A percentile compares a stretch with the other conserved stretches of the same genome.
phyloP scores from a whole-genome alignment of 495 filamentous ascomycete species.

The Xylaria bambusicola region DNA sequence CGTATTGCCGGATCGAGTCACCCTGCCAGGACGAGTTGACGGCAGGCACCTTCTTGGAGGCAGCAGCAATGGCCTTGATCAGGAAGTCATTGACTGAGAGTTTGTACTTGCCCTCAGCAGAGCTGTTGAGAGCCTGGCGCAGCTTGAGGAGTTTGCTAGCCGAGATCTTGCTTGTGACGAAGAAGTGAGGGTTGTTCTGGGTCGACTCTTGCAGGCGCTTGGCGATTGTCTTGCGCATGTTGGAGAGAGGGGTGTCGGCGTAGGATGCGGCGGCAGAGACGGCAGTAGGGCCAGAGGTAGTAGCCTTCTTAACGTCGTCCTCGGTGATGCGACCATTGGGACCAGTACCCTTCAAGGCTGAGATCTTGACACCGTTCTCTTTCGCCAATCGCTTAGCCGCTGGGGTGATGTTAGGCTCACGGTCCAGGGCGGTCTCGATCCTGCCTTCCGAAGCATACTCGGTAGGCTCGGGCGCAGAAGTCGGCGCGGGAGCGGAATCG shows the following conservation, averaged over 20 bases:
- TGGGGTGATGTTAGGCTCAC: slow-evolving; percentile 70
- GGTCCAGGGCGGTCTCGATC: slow-evolving; percentile 80
- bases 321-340: slow-evolving; percentile 86
- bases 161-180: slow-evolving; percentile 83
- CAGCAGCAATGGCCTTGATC: slow-evolving; percentile 89
- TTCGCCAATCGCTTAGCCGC: slow-evolving; percentile 78
- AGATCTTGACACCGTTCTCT: slow-evolving; percentile 81
- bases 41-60: slow-evolving; percentile 87
- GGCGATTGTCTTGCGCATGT: slow-evolving; percentile 99
- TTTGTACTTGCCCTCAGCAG: slow-evolving; percentile 91
- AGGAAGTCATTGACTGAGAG: slow-evolving; percentile 99
- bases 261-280: slow-evolving; percentile 65
- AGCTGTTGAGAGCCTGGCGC: slow-evolving; percentile 87
- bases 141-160: slow-evolving; percentile 95
- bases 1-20: slow-evolving; percentile 89
- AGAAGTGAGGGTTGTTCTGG: slow-evolving; percentile 96
- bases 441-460: slow-evolving; percentile 77
- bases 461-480: slow-evolving; percentile 58
- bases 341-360: slow-evolving; percentile 83
- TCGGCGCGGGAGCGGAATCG: slow-evolving; percentile 61
- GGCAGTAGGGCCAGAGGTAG: slow-evolving; percentile 42
- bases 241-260: slow-evolving; percentile 80
- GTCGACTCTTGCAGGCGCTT: slow-evolving; percentile 84
- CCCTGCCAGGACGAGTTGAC: slow-evolving; percentile 95
- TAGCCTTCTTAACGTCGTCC: slow-evolving; percentile 85